Evolutionary conservation across 148 eudicot genomes (phyloP).

Genomic region (Beta vulgaris): DNA sequence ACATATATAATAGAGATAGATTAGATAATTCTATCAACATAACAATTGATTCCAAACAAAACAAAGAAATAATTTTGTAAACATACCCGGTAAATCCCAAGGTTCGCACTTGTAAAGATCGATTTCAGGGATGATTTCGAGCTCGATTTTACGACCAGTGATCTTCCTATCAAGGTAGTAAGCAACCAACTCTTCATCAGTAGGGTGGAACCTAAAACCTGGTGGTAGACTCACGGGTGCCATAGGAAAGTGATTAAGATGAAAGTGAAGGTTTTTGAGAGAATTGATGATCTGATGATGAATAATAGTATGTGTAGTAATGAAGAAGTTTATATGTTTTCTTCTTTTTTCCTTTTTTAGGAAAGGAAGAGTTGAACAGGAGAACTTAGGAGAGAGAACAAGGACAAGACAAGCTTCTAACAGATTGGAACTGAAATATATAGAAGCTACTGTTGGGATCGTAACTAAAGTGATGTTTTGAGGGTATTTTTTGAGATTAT

Average conservation of each 20-base stretch:
- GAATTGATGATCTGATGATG: background rate
- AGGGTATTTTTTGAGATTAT: constrained; percentile 2
- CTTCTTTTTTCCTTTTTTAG: background rate
- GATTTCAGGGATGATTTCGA: constrained; percentile 46
- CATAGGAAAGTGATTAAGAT: background rate
- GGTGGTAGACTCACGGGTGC: constrained; percentile 46
- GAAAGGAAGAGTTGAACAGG: too few species aligned
- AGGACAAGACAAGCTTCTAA: constrained; percentile 33
- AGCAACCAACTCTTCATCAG: constrained; percentile 42
- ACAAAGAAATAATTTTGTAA: background rate
- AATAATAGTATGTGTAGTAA: background rate
- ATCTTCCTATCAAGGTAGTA: constrained; percentile 45
- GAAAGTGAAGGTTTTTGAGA: background rate
- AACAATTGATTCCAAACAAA: background rate
- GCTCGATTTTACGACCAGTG: constrained; percentile 45
- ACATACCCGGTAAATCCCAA: constrained; percentile 46
- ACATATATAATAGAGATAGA: too few species aligned
- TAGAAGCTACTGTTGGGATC: constrained; percentile 34
- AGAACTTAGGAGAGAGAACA: constrained; percentile 13
- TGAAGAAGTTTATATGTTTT: constrained; percentile 3
- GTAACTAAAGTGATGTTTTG: constrained; percentile 31
- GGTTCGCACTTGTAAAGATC: constrained; percentile 52
- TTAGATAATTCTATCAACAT: background rate
- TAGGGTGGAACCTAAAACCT: constrained; percentile 46
- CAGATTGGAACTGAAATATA: constrained; percentile 26